phyloP scores from a whole-genome alignment of 106 monocot genomes.

The Chionographis japonica region DNA sequence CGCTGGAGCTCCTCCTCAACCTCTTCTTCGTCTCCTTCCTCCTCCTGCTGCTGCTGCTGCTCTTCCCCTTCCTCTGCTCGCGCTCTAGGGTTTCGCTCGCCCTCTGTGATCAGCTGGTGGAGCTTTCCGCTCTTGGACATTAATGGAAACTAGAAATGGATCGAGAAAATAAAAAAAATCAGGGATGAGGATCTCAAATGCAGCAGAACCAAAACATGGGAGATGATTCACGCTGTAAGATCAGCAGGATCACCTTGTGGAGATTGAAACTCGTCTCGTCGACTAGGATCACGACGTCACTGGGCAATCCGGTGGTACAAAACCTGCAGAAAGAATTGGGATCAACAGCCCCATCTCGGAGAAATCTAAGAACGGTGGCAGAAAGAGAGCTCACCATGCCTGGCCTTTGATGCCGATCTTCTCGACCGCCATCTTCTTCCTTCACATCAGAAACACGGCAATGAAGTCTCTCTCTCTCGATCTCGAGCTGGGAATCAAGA shows the following conservation, averaged over 20 bases:
- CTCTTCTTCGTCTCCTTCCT: slow-evolving; percentile 17
- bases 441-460: neutral
- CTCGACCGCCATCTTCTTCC: slow-evolving; percentile 32
- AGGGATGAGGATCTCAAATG: neutral
- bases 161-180: neutral
- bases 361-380: neutral
- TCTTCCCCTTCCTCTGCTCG: slow-evolving; percentile 15
- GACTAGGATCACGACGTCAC: slow-evolving; percentile 79
- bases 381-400: slow-evolving; percentile 45
- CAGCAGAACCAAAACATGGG: neutral
- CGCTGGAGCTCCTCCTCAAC: slow-evolving; percentile 9
- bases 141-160: slow-evolving; percentile 57
- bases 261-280: slow-evolving; percentile 82
- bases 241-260: slow-evolving; percentile 54
- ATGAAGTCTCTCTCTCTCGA: too few relatives aligned
- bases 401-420: slow-evolving; percentile 44
- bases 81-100: slow-evolving; percentile 17
- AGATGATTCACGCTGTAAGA: neutral
- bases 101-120: slow-evolving; percentile 47
- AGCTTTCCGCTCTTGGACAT: slow-evolving; percentile 80
- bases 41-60: slow-evolving; percentile 9
- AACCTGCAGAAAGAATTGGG: slow-evolving; percentile 37
- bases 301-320: slow-evolving; percentile 85
- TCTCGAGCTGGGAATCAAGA: too few relatives aligned
- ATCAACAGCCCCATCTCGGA: neutral